phyloP scores from a whole-genome alignment of 495 filamentous ascomycete genomes.

The Penicillium ucsense region DNA sequence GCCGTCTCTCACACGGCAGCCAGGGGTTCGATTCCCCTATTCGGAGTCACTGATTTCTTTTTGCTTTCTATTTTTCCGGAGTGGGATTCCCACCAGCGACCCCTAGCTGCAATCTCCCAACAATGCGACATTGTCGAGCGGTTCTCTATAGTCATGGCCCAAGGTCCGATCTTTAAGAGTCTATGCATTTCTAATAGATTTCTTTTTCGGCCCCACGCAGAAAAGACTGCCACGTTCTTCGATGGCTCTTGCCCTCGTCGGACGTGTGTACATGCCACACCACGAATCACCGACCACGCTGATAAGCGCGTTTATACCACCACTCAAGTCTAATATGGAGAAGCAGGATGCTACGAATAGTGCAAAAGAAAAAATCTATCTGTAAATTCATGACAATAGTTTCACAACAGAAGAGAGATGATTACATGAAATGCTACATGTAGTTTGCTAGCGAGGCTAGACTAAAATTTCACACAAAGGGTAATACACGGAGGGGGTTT shows the following conservation, averaged over 20 bases:
- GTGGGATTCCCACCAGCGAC: background rate
- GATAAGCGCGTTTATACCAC: too few species aligned
- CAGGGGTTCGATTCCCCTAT: slow-evolving; percentile 33
- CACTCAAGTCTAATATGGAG: background rate
- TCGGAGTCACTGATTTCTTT: slow-evolving; percentile 20
- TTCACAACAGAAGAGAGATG: slow-evolving; percentile 16
- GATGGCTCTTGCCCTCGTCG: too few species aligned
- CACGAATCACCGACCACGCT: too few species aligned
- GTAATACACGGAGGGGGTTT: slow-evolving; percentile 25
- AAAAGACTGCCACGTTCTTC: too few species aligned
- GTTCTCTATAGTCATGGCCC: too few species aligned
- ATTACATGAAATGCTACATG: slow-evolving; percentile 40
- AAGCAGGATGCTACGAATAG: background rate
- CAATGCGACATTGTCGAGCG: too few species aligned
- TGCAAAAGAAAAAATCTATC: background rate
- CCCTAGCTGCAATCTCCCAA: too few species aligned
- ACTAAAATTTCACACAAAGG: slow-evolving; percentile 21
- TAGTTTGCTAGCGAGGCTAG: slow-evolving; percentile 34
- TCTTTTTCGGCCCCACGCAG: too few species aligned
- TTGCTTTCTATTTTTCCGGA: background rate
- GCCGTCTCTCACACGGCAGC: slow-evolving; percentile 35
- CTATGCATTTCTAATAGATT: too few species aligned
- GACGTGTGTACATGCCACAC: too few species aligned
- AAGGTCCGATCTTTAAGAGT: too few species aligned
- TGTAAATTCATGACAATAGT: slow-evolving; percentile 7